Conservation (phyloP, 345 rosid genomes). For the Viola odorata region DNA sequence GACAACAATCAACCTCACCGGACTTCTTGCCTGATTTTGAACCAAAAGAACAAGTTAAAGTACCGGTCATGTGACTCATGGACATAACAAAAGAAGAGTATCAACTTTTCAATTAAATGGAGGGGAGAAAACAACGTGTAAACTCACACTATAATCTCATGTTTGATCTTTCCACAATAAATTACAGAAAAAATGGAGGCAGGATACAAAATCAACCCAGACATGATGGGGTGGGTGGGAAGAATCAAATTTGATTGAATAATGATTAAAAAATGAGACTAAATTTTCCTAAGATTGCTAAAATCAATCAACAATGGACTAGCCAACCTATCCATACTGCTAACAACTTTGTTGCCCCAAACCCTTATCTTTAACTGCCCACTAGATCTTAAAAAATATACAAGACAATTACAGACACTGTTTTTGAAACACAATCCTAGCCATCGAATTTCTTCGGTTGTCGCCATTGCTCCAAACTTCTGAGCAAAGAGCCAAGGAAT, state of each 20-base stretch:
- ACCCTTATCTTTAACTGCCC: constrained; percentile 9
- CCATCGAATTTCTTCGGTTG: constrained; percentile 86
- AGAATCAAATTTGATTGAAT: constrained; percentile 34
- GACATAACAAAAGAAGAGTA: too few species aligned
- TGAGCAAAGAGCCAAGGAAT: constrained; percentile 57
- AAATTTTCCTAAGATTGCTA: constrained; percentile 28
- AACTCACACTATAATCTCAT: too few species aligned
- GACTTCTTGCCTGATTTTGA: too few species aligned
- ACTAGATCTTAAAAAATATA: constrained; percentile 1
- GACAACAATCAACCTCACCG: too few species aligned
- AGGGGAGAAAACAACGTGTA: too few species aligned
- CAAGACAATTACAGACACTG: constrained; percentile 1
- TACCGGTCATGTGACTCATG: too few species aligned
- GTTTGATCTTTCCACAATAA: too few species aligned
- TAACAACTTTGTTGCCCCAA: constrained; percentile 8
- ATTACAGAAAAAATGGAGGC: not conserved
- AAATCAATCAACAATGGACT: constrained; percentile 35
- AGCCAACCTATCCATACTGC: constrained; percentile 12
- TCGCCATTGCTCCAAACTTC: constrained; percentile 76
- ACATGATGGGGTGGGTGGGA: constrained; percentile 15
- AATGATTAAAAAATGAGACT: constrained; percentile 22
- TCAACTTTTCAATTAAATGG: too few species aligned
- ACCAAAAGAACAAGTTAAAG: too few species aligned
- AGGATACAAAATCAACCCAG: constrained; percentile 37
- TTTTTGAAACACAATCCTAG: constrained; percentile 20